These are phyloP conservation scores for Rhexocercosporidium sp. DNA, from an alignment of 2,329 filamentous ascomycete genomes.

Conservation along the genomic window DNA sequence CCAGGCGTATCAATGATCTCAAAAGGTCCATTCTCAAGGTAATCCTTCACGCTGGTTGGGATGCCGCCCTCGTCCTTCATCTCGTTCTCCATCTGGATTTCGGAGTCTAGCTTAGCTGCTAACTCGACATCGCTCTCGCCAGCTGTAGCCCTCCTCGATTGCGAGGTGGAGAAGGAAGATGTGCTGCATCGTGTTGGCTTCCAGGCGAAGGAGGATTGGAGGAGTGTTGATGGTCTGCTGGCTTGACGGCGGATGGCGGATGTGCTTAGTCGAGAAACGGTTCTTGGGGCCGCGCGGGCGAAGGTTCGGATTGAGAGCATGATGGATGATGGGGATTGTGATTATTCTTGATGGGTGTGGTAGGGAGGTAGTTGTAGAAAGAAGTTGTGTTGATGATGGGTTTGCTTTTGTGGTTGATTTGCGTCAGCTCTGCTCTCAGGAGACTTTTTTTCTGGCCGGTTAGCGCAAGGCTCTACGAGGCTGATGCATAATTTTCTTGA, in stretches of 20 bases:
- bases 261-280: conserved; percentile 54
- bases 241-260: conserved; percentile 6
- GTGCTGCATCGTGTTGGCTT: conserved; percentile 36
- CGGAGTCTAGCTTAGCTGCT: conserved; percentile 81
- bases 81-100: conserved; percentile 83
- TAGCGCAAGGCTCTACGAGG: conserved; percentile 3
- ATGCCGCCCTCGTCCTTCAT: conserved; percentile 73
- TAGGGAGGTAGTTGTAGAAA: neutral
- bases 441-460: neutral
- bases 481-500: neutral
- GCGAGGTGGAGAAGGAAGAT: conserved; percentile 46
- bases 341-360: neutral
- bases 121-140: conserved; percentile 77
- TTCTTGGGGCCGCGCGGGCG: conserved; percentile 70
- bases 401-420: neutral
- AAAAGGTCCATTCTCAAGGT: conserved; percentile 84
- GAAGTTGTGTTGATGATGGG: neutral
- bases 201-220: conserved; percentile 35
- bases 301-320: conserved; percentile 75
- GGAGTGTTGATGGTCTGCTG: conserved; percentile 24
- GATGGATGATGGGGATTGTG: conserved; percentile 15
- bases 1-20: conserved; percentile 82
- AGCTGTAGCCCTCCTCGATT: conserved; percentile 45
- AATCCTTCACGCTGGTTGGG: conserved; percentile 82
- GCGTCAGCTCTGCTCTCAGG: neutral